Percentiles rank a stretch among this genome's conserved stretches.
These are phyloP conservation scores for Stephania japonica DNA, from an alignment of 164 flowering plant genomes.

Conservation along the genomic window DNA sequence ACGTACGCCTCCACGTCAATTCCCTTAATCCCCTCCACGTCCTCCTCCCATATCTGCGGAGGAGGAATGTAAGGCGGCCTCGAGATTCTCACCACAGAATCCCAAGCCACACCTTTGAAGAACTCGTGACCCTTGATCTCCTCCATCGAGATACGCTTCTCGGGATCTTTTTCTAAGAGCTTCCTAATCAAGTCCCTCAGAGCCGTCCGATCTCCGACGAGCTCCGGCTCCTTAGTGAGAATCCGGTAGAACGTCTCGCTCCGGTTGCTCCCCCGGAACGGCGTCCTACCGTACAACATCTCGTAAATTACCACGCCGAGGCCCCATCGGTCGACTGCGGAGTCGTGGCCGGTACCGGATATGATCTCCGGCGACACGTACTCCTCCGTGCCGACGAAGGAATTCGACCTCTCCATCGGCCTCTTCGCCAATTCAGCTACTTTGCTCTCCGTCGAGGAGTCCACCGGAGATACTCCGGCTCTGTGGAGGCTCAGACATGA, in stretches of 20 bases:
- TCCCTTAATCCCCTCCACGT: conserved; percentile 21
- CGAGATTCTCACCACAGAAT: conserved; percentile 29
- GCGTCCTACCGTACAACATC: conserved; percentile 88
- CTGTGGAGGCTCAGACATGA: conserved; percentile 19
- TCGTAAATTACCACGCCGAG: conserved; percentile 79
- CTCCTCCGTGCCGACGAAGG: conserved; percentile 97
- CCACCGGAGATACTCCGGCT: conserved; percentile 30
- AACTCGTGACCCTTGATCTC: conserved; percentile 73
- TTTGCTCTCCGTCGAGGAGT: conserved; percentile 13
- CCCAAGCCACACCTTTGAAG: conserved; percentile 63
- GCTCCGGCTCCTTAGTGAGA: conserved; percentile 40
- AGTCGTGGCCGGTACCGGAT: conserved; percentile 68
- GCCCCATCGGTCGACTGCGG: conserved; percentile 92
- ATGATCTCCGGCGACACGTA: conserved; percentile 90
- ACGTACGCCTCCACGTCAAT: conserved; percentile 61
- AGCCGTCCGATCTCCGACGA: conserved; percentile 66
- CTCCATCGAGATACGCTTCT: conserved; percentile 38
- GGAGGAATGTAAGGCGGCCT: conserved; percentile 74
- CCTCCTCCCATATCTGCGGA: conserved; percentile 13
- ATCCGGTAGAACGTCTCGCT: conserved; percentile 77
- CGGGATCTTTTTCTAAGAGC: conserved; percentile 63
- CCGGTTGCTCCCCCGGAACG: conserved; percentile 59
- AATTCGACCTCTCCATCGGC: conserved; percentile 50
- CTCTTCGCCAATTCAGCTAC: conserved; percentile 15
- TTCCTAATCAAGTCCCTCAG: conserved; percentile 62